phyloP scores from a whole-genome alignment of 1,284 basidiomycete species.

The Cryptococcus sp. region DNA sequence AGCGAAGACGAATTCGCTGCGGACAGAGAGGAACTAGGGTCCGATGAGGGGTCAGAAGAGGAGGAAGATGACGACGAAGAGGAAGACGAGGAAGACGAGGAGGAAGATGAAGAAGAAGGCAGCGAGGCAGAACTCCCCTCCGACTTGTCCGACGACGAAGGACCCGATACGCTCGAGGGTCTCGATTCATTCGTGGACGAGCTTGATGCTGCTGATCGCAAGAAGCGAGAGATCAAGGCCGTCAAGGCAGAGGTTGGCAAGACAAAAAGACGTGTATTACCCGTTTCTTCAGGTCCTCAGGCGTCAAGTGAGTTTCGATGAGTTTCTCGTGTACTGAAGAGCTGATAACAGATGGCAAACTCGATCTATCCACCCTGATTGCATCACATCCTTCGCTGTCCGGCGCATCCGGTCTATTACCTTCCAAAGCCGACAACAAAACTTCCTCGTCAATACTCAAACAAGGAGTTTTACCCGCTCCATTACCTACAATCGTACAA shows the following conservation, averaged over 20 bases:
- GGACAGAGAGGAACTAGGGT: slow-evolving; percentile 46
- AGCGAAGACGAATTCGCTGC: slow-evolving; percentile 15
- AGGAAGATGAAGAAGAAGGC: slow-evolving; percentile 45
- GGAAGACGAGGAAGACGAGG: slow-evolving; percentile 50
- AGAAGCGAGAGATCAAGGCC: slow-evolving; percentile 77
- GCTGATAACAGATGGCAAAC: slow-evolving; percentile 33
- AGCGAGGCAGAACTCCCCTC: slow-evolving; percentile 54
- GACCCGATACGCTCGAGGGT: slow-evolving; percentile 57
- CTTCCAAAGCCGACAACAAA: slow-evolving; percentile 48
- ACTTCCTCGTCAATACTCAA: slow-evolving; percentile 55
- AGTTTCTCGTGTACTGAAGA: slow-evolving; percentile 5
- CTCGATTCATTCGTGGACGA: slow-evolving; percentile 67
- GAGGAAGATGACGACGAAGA: slow-evolving; percentile 42
- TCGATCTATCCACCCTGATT: slow-evolving; percentile 51
- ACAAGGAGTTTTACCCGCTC: slow-evolving; percentile 69
- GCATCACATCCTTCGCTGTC: slow-evolving; percentile 63
- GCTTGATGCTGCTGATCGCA: slow-evolving; percentile 61
- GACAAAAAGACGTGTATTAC: slow-evolving; percentile 45
- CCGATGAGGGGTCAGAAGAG: slow-evolving; percentile 36
- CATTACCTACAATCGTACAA: slow-evolving; percentile 78
- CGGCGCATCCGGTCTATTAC: slow-evolving; percentile 46
- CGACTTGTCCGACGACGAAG: slow-evolving; percentile 54
- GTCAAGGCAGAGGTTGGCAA: slow-evolving; percentile 60
- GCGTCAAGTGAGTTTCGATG: not conserved
- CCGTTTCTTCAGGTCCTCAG: slow-evolving; percentile 36